phyloP scores from a whole-genome alignment of 306 rosid genomes.

The Astragalus membranaceus region DNA sequence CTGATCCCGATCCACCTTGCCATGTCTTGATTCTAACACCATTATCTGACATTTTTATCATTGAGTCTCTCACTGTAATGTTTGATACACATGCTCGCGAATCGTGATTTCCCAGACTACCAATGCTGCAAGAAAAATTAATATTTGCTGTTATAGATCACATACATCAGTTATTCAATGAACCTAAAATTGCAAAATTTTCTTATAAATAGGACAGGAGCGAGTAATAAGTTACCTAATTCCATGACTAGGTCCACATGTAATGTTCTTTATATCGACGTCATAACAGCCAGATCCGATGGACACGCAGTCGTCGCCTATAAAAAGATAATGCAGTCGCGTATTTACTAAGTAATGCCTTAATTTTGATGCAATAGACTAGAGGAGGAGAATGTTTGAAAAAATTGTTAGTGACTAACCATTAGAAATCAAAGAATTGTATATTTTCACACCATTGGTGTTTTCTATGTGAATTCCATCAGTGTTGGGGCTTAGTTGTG shows the following conservation, averaged over 20 bases:
- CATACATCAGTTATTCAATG: too few relatives aligned
- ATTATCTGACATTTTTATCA: constrained; percentile 52
- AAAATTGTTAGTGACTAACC: constrained; percentile 37
- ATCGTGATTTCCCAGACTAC: constrained; percentile 80
- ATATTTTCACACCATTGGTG: constrained; percentile 60
- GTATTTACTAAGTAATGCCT: neutral
- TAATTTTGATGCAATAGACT: neutral
- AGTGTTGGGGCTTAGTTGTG: constrained; percentile 79
- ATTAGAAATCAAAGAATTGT: constrained; percentile 67
- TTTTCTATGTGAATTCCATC: constrained; percentile 96
- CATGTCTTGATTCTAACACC: constrained; percentile 96
- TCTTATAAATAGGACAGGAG: too few relatives aligned
- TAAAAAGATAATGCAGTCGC: neutral
- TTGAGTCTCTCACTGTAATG: constrained; percentile 69
- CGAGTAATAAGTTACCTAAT: constrained; percentile 49
- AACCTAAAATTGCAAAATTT: too few relatives aligned
- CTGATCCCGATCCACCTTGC: constrained; percentile 94
- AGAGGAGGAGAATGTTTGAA: neutral
- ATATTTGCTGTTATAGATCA: neutral
- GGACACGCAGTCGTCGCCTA: constrained; percentile 93
- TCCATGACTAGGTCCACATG: constrained; percentile 95
- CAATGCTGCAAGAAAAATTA: constrained; percentile 49
- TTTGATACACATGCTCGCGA: constrained; percentile 72
- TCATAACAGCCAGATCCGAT: constrained; percentile 79
- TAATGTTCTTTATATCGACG: constrained; percentile 73